These are phyloP conservation scores for Lagenaria siceraria DNA, from an alignment of 306 rosid species.

Conservation along the genomic window DNA sequence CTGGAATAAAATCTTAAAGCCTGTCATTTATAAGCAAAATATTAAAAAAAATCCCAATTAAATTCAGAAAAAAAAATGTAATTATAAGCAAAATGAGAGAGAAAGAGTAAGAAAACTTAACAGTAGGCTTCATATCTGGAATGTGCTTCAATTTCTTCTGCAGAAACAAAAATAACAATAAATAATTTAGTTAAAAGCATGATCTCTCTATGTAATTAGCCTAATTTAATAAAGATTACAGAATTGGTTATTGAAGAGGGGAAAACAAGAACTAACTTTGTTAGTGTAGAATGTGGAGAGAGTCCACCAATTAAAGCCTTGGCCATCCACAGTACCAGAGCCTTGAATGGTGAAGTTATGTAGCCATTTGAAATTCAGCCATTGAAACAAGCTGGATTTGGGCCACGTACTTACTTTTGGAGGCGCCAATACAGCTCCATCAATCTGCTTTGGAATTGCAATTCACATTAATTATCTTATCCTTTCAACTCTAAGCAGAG, in stretches of 20 bases:
- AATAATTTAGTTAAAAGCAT: not conserved
- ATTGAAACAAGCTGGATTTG: conserved; percentile 54
- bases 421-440: conserved; percentile 75
- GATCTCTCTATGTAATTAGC: not conserved
- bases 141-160: conserved; percentile 39
- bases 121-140: conserved; percentile 65
- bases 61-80: not conserved
- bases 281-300: conserved; percentile 14
- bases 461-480: not conserved
- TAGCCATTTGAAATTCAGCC: conserved; percentile 81
- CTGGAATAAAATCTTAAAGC: conserved; percentile 81
- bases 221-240: not conserved
- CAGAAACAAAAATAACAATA: not conserved
- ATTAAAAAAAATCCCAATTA: not conserved
- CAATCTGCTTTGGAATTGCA: conserved; percentile 42
- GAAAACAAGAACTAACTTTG: conserved; percentile 21
- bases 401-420: conserved; percentile 60
- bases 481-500: not conserved
- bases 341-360: conserved; percentile 74
- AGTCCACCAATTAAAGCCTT: conserved; percentile 76
- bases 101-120: conserved; percentile 20
- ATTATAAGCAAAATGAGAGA: not conserved
- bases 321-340: conserved; percentile 71
- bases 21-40: conserved; percentile 18
- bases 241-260: too few relatives aligned